Evolutionary conservation across 2,329 filamentous ascomycete species (phyloP).

Genomic region (Paramyrothecium sp.): DNA sequence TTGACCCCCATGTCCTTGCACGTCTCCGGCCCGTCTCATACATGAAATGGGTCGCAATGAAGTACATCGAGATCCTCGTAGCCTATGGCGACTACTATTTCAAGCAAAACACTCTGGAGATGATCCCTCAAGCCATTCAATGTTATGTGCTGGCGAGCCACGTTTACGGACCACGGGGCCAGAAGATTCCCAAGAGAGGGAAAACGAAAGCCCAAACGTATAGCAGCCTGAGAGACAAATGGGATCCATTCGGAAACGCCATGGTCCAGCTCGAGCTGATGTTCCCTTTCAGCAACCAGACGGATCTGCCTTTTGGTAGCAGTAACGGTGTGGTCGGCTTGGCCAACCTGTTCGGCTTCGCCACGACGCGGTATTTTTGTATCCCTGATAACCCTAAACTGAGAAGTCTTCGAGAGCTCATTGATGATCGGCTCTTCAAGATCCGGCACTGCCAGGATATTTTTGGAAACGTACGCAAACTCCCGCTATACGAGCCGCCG

Average conservation of each 20-base stretch:
- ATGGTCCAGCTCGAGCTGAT: background rate
- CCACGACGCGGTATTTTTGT: conserved; percentile 3
- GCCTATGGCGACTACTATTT: background rate
- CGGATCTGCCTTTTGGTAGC: background rate
- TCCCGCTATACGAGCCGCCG: background rate
- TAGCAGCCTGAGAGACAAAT: background rate
- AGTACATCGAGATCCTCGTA: conserved; percentile 4
- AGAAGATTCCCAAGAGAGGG: background rate
- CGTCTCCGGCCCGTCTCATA: conserved; percentile 1
- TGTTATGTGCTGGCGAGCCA: background rate
- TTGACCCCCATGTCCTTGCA: background rate
- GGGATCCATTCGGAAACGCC: conserved; percentile 1
- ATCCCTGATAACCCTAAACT: conserved; percentile 4
- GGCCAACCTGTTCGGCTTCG: conserved; percentile 4
- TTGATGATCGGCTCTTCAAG: conserved; percentile 4
- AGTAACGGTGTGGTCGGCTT: background rate
- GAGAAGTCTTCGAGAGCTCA: background rate
- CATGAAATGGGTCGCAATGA: conserved; percentile 10
- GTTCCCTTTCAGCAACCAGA: conserved; percentile 3
- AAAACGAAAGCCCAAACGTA: background rate
- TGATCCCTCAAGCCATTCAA: background rate
- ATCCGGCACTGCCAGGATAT: conserved; percentile 5
- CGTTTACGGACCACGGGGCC: background rate
- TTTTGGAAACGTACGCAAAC: background rate
- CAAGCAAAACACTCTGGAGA: background rate